phyloP scores from a whole-genome alignment of 2,329 filamentous ascomycete genomes.

The Trichophyton verrucosum region DNA sequence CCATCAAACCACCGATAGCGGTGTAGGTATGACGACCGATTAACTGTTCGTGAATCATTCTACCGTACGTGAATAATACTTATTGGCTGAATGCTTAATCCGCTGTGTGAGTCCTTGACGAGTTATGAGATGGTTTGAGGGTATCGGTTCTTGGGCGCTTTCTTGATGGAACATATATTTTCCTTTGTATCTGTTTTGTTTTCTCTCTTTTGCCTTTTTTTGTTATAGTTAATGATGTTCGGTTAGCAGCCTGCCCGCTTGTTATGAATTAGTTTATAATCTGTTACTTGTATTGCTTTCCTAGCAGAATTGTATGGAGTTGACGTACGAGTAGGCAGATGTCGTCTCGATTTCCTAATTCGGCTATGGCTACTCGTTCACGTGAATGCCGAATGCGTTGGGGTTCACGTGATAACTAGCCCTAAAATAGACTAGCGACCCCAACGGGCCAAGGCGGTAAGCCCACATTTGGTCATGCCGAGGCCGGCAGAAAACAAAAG shows the following conservation, averaged over 20 bases:
- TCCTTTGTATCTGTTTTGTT: slow-evolving; percentile 14
- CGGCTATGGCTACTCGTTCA: neutral
- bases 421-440: neutral
- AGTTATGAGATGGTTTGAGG: slow-evolving; percentile 5
- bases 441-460: slow-evolving; percentile 1
- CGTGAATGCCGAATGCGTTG: neutral
- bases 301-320: neutral
- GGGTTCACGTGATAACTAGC: neutral
- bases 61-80: neutral
- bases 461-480: neutral
- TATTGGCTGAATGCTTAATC: slow-evolving; percentile 15
- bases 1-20: slow-evolving; percentile 19
- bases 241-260: neutral
- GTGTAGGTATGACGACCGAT: slow-evolving; percentile 14
- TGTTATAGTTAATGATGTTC: neutral
- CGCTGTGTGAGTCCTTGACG: slow-evolving; percentile 11
- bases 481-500: neutral
- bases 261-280: neutral
- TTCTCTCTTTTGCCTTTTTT: neutral
- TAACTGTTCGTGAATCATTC: neutral
- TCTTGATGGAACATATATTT: slow-evolving; percentile 14
- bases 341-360: neutral
- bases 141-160: slow-evolving; percentile 4
- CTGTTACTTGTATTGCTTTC: too few species aligned
- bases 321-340: neutral